Base-by-base conservation (phyloP, 2,329 filamentous ascomycete genomes). In the Rugonectria rugulosa region DNA sequence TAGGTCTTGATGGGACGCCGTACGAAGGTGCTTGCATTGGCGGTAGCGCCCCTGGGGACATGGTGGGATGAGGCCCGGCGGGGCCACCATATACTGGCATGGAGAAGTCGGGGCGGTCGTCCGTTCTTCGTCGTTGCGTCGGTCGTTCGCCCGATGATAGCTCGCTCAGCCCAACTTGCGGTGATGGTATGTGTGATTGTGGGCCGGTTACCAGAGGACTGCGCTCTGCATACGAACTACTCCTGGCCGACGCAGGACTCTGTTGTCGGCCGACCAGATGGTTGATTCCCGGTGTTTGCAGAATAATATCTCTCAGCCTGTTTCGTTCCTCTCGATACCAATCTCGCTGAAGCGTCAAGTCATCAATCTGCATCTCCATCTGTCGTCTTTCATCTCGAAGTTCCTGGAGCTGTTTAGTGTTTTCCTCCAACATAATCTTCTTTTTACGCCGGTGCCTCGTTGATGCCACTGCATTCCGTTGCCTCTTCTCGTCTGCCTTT, bases 391-490 rank as follows among this genome's bases (percentile, higher is more conserved):
- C 83, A 47, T 83, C 80, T 68, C 91, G 88, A 49, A 94, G 77
- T 62, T 87, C 84, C 45, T 89, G 81, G 60, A 94, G 87, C 44
- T 84, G 88, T 50, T 82, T 81, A 14, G 85, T 84, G 53, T 88
- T 88, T 70, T 92, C 88, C 64, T 84, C 85, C 70, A 94, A 90
- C 71, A 89, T 88, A 68, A 92, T 90, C 75, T 96, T 96, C 68
- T 92, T 87, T 56, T 92, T 84, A 68, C 88, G 86, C 51, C 92
- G 84, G 62, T 96, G 95, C 56, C 92, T 83, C 42, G 91, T 91
- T 53, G 91, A 96, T 6, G 92, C 92, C 42, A 90, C 90, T 34
- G 92, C 92, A 68, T 96, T 96, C 46, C 91, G 85, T 71, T 89
- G 88, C 52, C 92, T 82, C 75, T 95, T 96, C 72, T 96, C 91